These are phyloP conservation scores for Boletus fagicola DNA, from an alignment of 768 basidiomycete genomes.

Conservation along the genomic window DNA sequence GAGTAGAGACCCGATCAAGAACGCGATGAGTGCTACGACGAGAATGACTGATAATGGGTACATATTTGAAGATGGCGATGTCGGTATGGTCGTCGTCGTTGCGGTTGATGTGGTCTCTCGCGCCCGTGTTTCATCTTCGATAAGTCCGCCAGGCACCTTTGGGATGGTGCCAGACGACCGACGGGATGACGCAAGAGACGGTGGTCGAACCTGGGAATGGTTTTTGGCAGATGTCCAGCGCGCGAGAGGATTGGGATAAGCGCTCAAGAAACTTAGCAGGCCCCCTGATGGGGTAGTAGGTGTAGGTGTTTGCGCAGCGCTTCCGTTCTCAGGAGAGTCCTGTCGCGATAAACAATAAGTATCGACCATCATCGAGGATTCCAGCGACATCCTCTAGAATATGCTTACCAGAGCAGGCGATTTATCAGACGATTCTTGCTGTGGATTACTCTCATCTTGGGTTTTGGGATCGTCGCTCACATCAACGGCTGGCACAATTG, in stretches of 20 bases:
- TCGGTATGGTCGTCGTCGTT: conserved; percentile 1
- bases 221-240: conserved; percentile 44
- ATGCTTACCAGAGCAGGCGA: conserved; percentile 22
- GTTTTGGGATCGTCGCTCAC: conserved; percentile 16
- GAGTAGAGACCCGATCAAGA: conserved; percentile 87
- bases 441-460: conserved; percentile 18
- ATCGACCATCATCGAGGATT: background rate
- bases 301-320: conserved; percentile 16
- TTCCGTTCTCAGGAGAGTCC: conserved; percentile 29
- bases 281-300: conserved; percentile 36
- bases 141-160: conserved; percentile 40
- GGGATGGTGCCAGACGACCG: conserved; percentile 23
- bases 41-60: conserved; percentile 59
- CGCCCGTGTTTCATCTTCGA: conserved; percentile 14
- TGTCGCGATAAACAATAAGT: conserved; percentile 3
- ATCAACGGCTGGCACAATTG: conserved; percentile 9
- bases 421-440: conserved; percentile 22
- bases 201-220: conserved; percentile 17
- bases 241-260: conserved; percentile 56
- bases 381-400: background rate
- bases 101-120: background rate
- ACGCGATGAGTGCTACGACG: conserved; percentile 80
- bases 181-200: conserved; percentile 24
- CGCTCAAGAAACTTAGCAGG: conserved; percentile 58
- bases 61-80: conserved; percentile 7